Base-by-base conservation (phyloP, 2,329 filamentous ascomycete species). In the Trichophyton simii region DNA sequence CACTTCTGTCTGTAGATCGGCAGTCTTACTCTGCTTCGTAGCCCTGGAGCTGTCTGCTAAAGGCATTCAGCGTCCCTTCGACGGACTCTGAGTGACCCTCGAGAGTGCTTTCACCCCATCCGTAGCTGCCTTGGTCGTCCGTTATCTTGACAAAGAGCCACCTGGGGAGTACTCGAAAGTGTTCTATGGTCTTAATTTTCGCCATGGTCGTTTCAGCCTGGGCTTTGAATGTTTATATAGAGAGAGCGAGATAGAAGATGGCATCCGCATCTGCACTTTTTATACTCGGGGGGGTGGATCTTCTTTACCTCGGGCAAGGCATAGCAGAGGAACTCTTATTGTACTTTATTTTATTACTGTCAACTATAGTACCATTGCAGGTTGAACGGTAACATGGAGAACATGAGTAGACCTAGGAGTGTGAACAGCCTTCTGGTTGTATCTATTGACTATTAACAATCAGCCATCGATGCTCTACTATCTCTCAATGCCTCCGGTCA, bases 91-190 rank as follows among this genome's bases (percentile, higher is more conserved):
- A 85, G 67, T 91, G 87, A 0, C 87, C 87, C 72, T 90, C 87
- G 0, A 91, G 74, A 0, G 86, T 87, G 0, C 84, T 86, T 70
- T 90, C 87, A 18, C 87, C 87, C 87, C 87, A 90, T 5, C 87
- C 87, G 58, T 79, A 75, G 38, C 82, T 78, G 2, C 82, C 86
- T 1, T 79, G 78, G 38, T 84, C 82, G 68, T 90, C 87, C 1
- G 82, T 84, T 64, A 91, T 81, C 71, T 90, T 91, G 66, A 90
- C 87, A 65, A 90, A 89, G 1, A 91, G 78, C 87, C 87, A 91
- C 46, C 87, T 79, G 13, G 87, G 87, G 54, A 85, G 84, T 7
- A 90, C 83, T 18, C 87, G 82, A 70, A 89, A 90, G 69, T 89
- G 88, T 67, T 89, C 86, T 50, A 90, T 84, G 28, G 69, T 78